Evolutionary conservation across 2,329 filamentous ascomycete genomes (phyloP), one percentile per base, ranked within the genome.

Genomic region (Fusarium haematococcum): DNA sequence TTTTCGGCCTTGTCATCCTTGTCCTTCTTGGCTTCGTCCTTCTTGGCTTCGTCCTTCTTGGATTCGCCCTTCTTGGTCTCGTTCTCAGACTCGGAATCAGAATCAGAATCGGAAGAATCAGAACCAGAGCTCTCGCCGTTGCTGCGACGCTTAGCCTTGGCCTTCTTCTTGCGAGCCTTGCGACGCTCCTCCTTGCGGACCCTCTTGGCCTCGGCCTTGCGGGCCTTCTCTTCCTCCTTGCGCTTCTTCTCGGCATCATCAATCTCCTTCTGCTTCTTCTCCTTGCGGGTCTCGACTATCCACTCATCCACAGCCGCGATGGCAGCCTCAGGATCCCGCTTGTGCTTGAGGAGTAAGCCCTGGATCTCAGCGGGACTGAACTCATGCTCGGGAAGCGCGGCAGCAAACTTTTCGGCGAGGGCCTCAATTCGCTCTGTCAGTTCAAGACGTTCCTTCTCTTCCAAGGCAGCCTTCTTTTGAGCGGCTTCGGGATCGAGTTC

Each of bases 331-430:
- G 89, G 86, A 65, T 85, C 81, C 11, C 85, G 85, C 83, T 91
- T 91, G 77, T 91, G 82, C 76, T 86, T 86, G 70, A 91, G 83
- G 58, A 91, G 83, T 65, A 87, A 87, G 6, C 90, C 90, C 78
- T 91, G 90, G 6, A 91, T 85, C 80, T 91, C 89, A 7, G 90
- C 90, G 0, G 89, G 90, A 63, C 87, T 89, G 77, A 91, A 91
- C 77, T 90, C 86, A 50, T 85, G 82, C 32, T 84, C 83, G 0
- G 90, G 90, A n/a, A 91, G 83, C 78, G 82, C 83, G 10, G 81
- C 76, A 1, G 86, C 84, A 67, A 91, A 91, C 61, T 84, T 75
- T 14, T 78, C 64, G 1, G 89, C 87, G n/a, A 90, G 81, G 5
- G 71, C 73, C 18, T 84, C 80, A n/a, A 91, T 80, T n/a, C 77